Evolutionary conservation across 164 flowering plant genomes (phyloP).

Genomic region (Vitis rotundifolia): DNA sequence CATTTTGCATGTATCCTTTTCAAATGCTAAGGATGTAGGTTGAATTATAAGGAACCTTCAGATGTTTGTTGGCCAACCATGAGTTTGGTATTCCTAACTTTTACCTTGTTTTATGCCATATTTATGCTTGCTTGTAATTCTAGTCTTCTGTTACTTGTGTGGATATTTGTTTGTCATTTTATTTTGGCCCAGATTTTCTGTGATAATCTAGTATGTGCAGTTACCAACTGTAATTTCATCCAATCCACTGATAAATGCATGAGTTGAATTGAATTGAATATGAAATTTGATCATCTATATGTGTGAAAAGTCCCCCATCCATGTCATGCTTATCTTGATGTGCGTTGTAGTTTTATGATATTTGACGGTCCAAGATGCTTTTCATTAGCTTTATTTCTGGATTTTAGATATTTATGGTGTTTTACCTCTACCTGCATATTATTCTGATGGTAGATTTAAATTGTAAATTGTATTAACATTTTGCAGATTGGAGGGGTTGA

Average conservation of each 20-base stretch:
- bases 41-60: conserved; percentile 11
- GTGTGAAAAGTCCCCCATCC: too few relatives aligned
- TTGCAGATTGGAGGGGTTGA: conserved; percentile 9
- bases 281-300: too few relatives aligned
- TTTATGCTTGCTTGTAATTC: not conserved
- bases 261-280: too few relatives aligned
- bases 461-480: not conserved
- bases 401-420: not conserved
- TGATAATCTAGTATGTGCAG: not conserved
- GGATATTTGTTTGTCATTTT: not conserved
- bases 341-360: too few relatives aligned
- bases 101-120: not conserved
- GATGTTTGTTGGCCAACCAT: conserved; percentile 28
- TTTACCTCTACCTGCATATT: too few relatives aligned
- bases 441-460: not conserved
- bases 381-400: not conserved
- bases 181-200: not conserved
- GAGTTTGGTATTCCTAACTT: not conserved
- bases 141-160: not conserved
- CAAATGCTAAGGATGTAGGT: not conserved
- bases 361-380: not conserved
- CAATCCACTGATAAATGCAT: too few relatives aligned
- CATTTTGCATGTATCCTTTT: not conserved
- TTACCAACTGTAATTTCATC: too few relatives aligned
- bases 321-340: too few relatives aligned